Base-by-base conservation (phyloP, 345 rosid genomes). In the Gossypium longicalyx region DNA sequence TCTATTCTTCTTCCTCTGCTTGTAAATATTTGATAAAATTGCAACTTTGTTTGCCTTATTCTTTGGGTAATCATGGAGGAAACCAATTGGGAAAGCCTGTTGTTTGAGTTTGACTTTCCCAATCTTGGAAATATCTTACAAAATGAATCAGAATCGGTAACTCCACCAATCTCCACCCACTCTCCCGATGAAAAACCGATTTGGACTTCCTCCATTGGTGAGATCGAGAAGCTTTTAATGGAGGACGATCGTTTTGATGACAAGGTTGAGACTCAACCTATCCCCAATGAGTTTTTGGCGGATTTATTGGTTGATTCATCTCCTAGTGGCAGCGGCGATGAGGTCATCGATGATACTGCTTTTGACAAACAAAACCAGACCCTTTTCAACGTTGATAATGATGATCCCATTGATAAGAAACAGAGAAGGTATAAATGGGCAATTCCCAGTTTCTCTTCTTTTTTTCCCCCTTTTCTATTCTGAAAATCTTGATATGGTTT, bases 211-310 rank as follows among this genome's bases (percentile, higher is more conserved):
- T 79, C 84, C 85, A 79, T 83, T 15, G 80, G 72, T 38, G 83
- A 83, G 75, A 71, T 88, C 44, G 87, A 86, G 78, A 67, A 25
- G 68, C 10, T 82, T n/a, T 47, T 88, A 57, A 83, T 88, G 87
- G 41, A 34, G 12, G 88, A 85, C 19, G 80, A 77, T 16, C 23
- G 17, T 9, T 10, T 69, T 27, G 80, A 71, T 20, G 72, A 58
- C 1, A 74, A 12, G 29, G 60, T 23, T 27, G 78, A 54, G 17
- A 12, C 10, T 23, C 82, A 63, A 44, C 66, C 81, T 29, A 17
- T 70, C 20, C 60, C 56, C 22, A 78, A 81, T 29, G 66, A 72
- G 38, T 83, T 86, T 66, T 71, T 84, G 44, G 83, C 84, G 0
- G 90, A 80, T 29, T 13, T 85, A 19, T 74, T 83, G 9, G 83